Conservation (phyloP, 805 yeast genomes). For the Zygoascus ofunaensis region DNA sequence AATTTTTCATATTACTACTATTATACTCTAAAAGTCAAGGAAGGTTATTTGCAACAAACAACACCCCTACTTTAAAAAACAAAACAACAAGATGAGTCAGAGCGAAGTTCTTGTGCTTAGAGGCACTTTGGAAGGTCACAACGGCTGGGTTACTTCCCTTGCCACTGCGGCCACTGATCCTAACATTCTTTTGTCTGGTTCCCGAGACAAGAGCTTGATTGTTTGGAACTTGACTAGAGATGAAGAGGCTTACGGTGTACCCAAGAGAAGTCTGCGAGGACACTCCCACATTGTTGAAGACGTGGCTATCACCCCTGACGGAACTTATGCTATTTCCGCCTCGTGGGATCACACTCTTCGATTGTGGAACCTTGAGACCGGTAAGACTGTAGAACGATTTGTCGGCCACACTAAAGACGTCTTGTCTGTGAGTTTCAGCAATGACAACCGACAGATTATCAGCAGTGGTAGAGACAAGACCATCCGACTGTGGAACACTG, state of each 20-base stretch:
- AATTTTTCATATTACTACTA: neutral
- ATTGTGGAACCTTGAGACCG: slow-evolving; percentile 94
- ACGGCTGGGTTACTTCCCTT: slow-evolving; percentile 96
- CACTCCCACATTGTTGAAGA: slow-evolving; percentile 99
- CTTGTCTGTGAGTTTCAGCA: slow-evolving; percentile 90
- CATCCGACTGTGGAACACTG: slow-evolving; percentile 98
- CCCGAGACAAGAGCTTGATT: slow-evolving; percentile 97
- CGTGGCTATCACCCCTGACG: slow-evolving; percentile 95
- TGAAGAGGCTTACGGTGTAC: slow-evolving; percentile 95
- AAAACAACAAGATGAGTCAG: slow-evolving; percentile 22
- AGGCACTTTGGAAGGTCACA: slow-evolving; percentile 97
- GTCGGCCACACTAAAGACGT: slow-evolving; percentile 98
- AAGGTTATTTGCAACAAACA: neutral
- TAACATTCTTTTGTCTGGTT: slow-evolving; percentile 94
- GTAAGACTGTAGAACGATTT: slow-evolving; percentile 88
- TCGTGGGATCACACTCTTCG: slow-evolving; percentile 99
- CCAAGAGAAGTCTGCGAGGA: slow-evolving; percentile 94
- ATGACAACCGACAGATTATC: slow-evolving; percentile 94
- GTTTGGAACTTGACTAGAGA: slow-evolving; percentile 97
- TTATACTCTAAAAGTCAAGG: no score
- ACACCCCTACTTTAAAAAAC: neutral
- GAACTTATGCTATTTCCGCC: slow-evolving; percentile 94
- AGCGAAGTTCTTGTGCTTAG: slow-evolving; percentile 95
- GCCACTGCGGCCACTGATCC: slow-evolving; percentile 98
- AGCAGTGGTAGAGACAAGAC: slow-evolving; percentile 99